phyloP scores from a whole-genome alignment of 2,329 filamentous ascomycete species.

The Ophiosphaerella herpotricha region DNA sequence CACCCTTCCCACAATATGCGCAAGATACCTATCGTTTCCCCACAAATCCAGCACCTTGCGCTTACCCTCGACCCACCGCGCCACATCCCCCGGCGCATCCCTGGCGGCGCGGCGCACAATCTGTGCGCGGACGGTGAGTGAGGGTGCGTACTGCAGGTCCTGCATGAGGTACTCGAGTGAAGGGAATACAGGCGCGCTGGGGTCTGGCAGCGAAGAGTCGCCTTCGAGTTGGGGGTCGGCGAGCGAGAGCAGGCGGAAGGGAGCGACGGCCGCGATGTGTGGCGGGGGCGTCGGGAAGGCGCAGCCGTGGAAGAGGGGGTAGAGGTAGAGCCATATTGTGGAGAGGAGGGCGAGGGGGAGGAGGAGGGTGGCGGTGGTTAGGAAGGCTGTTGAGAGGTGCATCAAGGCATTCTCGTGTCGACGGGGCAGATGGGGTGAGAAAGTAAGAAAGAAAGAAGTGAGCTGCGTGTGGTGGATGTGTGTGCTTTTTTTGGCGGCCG shows the following conservation, averaged over 20 bases:
- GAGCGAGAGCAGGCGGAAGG: constrained; percentile 84
- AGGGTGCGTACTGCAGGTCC: constrained; percentile 24
- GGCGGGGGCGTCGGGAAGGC: constrained; percentile 66
- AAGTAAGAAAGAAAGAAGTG: constrained; percentile 6
- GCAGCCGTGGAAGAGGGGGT: constrained; percentile 78
- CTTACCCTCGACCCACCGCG: constrained; percentile 66
- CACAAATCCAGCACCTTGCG: constrained; percentile 85
- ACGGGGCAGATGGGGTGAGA: no score
- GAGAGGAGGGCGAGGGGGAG: constrained; percentile 70
- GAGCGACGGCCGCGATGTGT: constrained; percentile 54
- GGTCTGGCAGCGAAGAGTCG: constrained; percentile 74
- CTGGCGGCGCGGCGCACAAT: constrained; percentile 17
- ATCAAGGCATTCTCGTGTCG: constrained; percentile 49
- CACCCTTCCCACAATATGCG: constrained; percentile 84
- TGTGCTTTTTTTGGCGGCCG: background rate
- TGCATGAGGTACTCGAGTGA: constrained; percentile 44
- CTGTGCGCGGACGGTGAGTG: constrained; percentile 12
- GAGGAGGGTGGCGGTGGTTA: constrained; percentile 54
- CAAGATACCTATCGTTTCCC: constrained; percentile 93
- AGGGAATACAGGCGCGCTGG: constrained; percentile 43
- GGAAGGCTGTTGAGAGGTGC: constrained; percentile 55
- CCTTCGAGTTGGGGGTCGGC: constrained; percentile 95
- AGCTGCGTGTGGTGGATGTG: background rate
- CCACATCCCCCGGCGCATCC: constrained; percentile 62
- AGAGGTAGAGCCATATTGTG: constrained; percentile 83